Evolutionary conservation across 1,284 basidiomycete genomes (phyloP).

Genomic region (Grifola frondosa): DNA sequence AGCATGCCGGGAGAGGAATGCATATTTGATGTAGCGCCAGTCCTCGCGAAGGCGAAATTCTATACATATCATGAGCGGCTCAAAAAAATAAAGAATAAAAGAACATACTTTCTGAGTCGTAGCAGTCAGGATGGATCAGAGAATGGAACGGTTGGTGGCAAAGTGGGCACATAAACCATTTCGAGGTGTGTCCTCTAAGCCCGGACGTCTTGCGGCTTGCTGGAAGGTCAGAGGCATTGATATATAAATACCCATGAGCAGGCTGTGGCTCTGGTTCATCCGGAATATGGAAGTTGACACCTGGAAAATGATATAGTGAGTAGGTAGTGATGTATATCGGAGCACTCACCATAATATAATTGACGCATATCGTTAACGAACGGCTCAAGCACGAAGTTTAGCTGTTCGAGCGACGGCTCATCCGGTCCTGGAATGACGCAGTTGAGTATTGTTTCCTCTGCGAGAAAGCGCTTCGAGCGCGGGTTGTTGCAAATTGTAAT

Average conservation of each 20-base stretch:
- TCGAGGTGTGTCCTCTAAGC: constrained; percentile 2
- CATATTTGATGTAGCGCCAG: constrained; percentile 19
- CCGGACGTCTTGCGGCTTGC: constrained; percentile 18
- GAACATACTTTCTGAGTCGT: background rate
- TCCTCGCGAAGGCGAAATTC: no score
- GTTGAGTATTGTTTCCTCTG: constrained; percentile 19
- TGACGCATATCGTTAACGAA: no score
- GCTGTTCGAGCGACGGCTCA: constrained; percentile 18
- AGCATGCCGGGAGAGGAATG: constrained; percentile 9
- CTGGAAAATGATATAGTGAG: no score
- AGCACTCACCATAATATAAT: no score
- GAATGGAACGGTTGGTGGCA: constrained; percentile 8
- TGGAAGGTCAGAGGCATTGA: constrained; percentile 18
- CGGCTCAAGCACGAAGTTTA: constrained; percentile 10
- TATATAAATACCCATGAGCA: no score
- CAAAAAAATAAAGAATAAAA: constrained; percentile 1
- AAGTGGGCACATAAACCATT: constrained; percentile 8
- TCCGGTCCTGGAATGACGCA: constrained; percentile 18
- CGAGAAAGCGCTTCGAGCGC: constrained; percentile 12
- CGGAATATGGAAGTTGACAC: no score
- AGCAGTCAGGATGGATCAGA: constrained; percentile 4
- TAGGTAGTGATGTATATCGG: no score
- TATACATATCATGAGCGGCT: no score
- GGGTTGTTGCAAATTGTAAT: constrained; percentile 17
- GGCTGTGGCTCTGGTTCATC: no score